Conservation (phyloP, 768 basidiomycete species). For the Lactarius sanguifluus region DNA sequence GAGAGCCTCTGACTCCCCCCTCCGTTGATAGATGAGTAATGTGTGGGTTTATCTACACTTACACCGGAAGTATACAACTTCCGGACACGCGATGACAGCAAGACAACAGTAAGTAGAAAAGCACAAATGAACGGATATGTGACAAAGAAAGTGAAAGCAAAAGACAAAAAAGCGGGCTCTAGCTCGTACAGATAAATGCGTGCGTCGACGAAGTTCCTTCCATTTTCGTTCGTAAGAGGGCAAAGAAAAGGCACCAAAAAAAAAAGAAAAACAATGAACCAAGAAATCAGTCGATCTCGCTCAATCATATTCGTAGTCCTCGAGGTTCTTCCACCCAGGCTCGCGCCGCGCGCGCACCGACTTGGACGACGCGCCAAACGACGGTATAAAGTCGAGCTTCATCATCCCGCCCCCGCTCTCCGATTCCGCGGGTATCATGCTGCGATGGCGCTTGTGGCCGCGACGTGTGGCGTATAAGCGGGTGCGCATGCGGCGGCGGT, state of each 20-base stretch:
- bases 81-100: neutral
- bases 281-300: neutral
- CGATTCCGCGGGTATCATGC: neutral
- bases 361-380: neutral
- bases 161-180: too few species aligned
- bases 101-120: neutral
- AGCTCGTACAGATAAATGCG: neutral
- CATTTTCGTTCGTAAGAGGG: neutral
- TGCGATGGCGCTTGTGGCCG: neutral
- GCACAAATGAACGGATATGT: neutral
- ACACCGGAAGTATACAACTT: neutral
- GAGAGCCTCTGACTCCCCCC: neutral
- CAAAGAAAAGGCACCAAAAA: neutral
- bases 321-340: slow-evolving; percentile 16
- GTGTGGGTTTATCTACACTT: neutral
- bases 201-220: neutral
- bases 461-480: too few species aligned
- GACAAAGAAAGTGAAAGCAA: neutral
- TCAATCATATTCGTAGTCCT: slow-evolving; percentile 11
- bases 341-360: neutral
- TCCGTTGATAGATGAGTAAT: neutral
- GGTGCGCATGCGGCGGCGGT: neutral
- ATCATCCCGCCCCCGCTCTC: neutral
- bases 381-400: slow-evolving; percentile 4
- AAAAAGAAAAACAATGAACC: neutral